Evolutionary conservation across 2,329 filamentous ascomycete genomes (phyloP).

Genomic region (Sporothrix phasma): DNA sequence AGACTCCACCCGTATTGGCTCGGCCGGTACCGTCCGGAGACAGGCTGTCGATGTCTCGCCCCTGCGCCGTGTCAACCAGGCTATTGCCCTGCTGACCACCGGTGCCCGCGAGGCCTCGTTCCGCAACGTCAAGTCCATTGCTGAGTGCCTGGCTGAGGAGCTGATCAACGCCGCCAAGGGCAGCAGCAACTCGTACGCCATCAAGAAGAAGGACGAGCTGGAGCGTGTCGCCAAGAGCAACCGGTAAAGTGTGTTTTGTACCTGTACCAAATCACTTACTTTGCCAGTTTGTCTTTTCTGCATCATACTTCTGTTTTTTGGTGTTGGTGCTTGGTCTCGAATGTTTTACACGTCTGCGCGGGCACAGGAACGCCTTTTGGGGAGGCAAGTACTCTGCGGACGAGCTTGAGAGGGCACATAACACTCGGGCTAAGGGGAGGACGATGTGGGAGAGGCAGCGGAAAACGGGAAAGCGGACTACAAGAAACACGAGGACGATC

Average conservation of each 20-base stretch:
- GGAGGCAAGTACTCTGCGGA: neutral
- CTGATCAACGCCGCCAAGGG: conserved; percentile 99
- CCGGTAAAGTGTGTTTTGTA: conserved; percentile 64
- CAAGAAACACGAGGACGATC: too few relatives aligned
- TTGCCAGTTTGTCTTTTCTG: neutral
- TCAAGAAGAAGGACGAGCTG: conserved; percentile 99
- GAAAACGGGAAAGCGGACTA: neutral
- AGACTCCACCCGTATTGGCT: conserved; percentile 99
- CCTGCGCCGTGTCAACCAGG: conserved; percentile 99
- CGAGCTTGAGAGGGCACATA: neutral
- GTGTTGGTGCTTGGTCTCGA: neutral
- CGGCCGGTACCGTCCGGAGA: conserved; percentile 97
- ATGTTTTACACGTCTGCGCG: neutral
- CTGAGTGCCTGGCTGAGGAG: conserved; percentile 99
- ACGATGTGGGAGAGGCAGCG: neutral
- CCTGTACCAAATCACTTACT: neutral
- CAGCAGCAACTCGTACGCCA: conserved; percentile 99
- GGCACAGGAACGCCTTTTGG: neutral
- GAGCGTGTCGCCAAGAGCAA: conserved; percentile 99
- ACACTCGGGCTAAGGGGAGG: neutral
- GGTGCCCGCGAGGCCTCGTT: conserved; percentile 97
- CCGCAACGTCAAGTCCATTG: conserved; percentile 99
- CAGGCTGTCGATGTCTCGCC: conserved; percentile 99
- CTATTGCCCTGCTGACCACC: conserved; percentile 96
- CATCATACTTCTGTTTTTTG: neutral